These are phyloP conservation scores for Penicillium corylophilum DNA, from an alignment of 2,329 filamentous ascomycete genomes.

Conservation along the genomic window DNA sequence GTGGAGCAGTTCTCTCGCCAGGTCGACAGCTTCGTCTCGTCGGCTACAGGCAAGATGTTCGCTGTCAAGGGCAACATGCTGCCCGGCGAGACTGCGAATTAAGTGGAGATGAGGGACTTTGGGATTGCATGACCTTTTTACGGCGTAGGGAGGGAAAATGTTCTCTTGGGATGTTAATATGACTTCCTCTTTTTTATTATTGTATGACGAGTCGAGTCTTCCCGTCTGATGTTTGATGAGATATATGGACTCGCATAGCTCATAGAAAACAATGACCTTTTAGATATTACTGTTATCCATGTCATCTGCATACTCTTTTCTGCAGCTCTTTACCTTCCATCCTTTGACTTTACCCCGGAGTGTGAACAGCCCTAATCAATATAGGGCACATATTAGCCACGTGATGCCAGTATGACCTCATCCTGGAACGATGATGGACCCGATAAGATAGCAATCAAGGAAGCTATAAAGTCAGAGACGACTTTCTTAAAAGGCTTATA, in stretches of 20 bases:
- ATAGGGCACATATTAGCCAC: conserved; percentile 12
- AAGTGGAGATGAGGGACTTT: conserved; percentile 27
- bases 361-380: conserved; percentile 12
- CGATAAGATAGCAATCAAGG: conserved; percentile 1
- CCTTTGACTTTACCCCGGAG: not conserved
- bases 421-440: conserved; percentile 1
- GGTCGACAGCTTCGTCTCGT: conserved; percentile 92
- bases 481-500: not conserved
- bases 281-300: not conserved
- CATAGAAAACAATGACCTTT: conserved; percentile 23
- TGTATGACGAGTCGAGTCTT: conserved; percentile 32
- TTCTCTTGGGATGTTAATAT: conserved; percentile 41
- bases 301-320: not conserved
- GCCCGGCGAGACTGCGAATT: conserved; percentile 53
- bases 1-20: conserved; percentile 98
- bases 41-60: conserved; percentile 96
- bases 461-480: not conserved
- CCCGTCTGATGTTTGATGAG: conserved; percentile 12
- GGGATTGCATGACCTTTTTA: conserved; percentile 44
- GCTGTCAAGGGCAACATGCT: conserved; percentile 73
- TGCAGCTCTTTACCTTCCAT: not conserved
- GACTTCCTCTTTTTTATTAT: conserved; percentile 36
- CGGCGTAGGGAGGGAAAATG: conserved; percentile 45
- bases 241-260: conserved; percentile 21
- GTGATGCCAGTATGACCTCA: conserved; percentile 14